Percentiles rank a stretch among this genome's conserved stretches.
Conservation (phyloP, 176 grass and related monocot species). For the Olyra latifolia region DNA sequence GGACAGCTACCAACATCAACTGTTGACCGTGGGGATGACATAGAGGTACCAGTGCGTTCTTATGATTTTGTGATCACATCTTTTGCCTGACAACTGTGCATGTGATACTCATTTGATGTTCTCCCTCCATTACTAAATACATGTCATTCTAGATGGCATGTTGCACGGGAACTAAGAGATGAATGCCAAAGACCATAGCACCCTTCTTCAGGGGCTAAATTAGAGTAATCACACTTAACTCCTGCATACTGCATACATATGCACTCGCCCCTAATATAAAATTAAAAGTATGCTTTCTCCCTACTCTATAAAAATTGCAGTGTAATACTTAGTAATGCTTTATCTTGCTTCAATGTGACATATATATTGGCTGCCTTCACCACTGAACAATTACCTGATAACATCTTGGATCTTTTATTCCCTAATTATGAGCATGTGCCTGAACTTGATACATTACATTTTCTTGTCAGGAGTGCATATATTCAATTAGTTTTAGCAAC, state of each 20-base stretch:
- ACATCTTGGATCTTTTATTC: conserved; percentile 12
- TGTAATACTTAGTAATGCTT: not conserved
- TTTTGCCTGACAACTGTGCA: not conserved
- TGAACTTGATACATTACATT: conserved; percentile 25
- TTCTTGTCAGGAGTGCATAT: conserved; percentile 81
- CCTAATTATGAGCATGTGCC: conserved; percentile 7
- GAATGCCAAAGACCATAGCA: not conserved
- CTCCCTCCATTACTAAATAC: not conserved
- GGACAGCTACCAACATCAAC: conserved; percentile 78
- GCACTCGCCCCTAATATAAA: not conserved
- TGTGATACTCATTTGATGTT: not conserved
- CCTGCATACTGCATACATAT: not conserved
- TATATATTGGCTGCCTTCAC: not conserved
- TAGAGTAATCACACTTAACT: not conserved
- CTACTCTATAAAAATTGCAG: not conserved
- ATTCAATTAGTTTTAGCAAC: conserved; percentile 95
- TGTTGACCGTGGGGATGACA: conserved; percentile 70
- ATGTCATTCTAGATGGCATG: not conserved
- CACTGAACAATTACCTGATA: not conserved
- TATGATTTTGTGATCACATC: conserved; percentile 29
- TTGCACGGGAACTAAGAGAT: not conserved
- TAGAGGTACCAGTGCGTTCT: conserved; percentile 60
- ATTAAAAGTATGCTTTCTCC: conserved; percentile 6
- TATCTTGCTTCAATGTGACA: not conserved
- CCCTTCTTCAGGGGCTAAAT: not conserved